A percentile compares a stretch with the other conserved stretches of the same genome.
Conservation (phyloP, 768 basidiomycete species). For the Chalciporus piperatus region DNA sequence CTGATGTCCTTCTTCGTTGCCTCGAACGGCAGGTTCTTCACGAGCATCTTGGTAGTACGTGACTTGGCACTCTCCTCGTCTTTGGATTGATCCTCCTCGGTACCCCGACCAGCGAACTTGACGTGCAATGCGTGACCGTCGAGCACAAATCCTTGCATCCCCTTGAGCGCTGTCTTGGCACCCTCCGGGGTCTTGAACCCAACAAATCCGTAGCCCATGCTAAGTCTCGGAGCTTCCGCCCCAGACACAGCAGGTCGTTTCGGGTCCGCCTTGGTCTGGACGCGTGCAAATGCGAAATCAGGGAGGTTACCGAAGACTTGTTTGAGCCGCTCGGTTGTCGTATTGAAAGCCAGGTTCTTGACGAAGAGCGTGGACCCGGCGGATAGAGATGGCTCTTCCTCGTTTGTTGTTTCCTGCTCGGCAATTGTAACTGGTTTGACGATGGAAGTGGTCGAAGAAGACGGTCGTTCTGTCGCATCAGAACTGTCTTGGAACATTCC, state of each 20-base stretch:
- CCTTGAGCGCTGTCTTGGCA: conserved; percentile 71
- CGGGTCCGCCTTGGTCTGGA: conserved; percentile 89
- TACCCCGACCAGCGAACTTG: conserved; percentile 82
- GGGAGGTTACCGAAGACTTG: conserved; percentile 72
- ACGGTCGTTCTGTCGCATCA: conserved; percentile 21
- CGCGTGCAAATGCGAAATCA: conserved; percentile 80
- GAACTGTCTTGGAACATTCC: conserved; percentile 67
- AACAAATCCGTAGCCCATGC: conserved; percentile 97
- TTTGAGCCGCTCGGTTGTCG: conserved; percentile 69
- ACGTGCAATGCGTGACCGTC: conserved; percentile 86
- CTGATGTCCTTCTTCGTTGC: conserved; percentile 90
- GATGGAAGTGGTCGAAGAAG: conserved; percentile 10
- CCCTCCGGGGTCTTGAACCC: conserved; percentile 78
- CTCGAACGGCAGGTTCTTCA: conserved; percentile 98
- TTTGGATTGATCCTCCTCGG: conserved; percentile 51
- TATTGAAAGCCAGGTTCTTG: conserved; percentile 95
- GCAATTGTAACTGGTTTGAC: conserved; percentile 40
- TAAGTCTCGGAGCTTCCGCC: conserved; percentile 51
- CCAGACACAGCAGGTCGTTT: conserved; percentile 47
- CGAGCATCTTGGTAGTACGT: conserved; percentile 89
- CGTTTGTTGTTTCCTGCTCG: conserved; percentile 39
- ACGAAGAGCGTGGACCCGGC: conserved; percentile 85
- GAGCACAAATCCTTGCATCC: conserved; percentile 76
- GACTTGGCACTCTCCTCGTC: conserved; percentile 45
- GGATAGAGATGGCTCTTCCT: conserved; percentile 42